Percentiles rank a stretch among this genome's conserved stretches.
phyloP scores from a whole-genome alignment of 2,329 filamentous ascomycete species.

The Xenoacremonium recifei region DNA sequence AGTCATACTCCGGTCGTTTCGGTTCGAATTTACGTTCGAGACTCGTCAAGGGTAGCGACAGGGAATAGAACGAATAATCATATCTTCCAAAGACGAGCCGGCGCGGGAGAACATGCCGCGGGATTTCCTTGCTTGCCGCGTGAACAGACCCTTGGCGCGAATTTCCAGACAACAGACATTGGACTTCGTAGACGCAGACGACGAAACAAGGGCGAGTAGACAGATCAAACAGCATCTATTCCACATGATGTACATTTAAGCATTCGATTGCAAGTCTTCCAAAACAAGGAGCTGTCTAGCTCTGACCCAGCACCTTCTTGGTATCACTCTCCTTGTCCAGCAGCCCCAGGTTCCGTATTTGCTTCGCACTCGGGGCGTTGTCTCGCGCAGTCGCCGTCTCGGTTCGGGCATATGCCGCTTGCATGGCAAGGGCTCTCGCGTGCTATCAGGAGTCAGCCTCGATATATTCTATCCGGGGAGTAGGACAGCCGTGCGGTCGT shows the following conservation, averaged over 20 bases:
- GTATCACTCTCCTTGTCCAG: constrained; percentile 81
- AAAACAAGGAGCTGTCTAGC: constrained; percentile 12
- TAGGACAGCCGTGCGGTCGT: too few relatives aligned
- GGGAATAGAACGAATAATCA: too few relatives aligned
- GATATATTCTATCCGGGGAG: not conserved
- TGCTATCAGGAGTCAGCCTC: constrained; percentile 52
- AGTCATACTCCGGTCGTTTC: too few relatives aligned
- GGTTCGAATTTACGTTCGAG: too few relatives aligned
- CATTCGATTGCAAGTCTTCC: too few relatives aligned
- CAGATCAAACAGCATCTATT: constrained; percentile 19
- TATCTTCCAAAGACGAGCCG: too few relatives aligned
- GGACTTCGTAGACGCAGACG: too few relatives aligned
- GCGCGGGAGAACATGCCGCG: too few relatives aligned
- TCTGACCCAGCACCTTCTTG: constrained; percentile 52
- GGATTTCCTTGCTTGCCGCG: too few relatives aligned
- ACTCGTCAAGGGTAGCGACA: too few relatives aligned
- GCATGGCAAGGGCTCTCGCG: constrained; percentile 73
- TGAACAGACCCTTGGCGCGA: too few relatives aligned
- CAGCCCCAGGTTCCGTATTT: constrained; percentile 85
- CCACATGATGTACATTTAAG: constrained; percentile 19
- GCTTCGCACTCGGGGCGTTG: constrained; percentile 75
- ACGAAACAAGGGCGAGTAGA: not conserved
- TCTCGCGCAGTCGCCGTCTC: constrained; percentile 74
- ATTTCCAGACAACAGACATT: not conserved
- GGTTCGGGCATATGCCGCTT: constrained; percentile 80